Percentiles rank a stretch among this genome's conserved stretches.
These are phyloP conservation scores for Iberis amara DNA, from an alignment of 441 rosid species.

Conservation along the genomic window DNA sequence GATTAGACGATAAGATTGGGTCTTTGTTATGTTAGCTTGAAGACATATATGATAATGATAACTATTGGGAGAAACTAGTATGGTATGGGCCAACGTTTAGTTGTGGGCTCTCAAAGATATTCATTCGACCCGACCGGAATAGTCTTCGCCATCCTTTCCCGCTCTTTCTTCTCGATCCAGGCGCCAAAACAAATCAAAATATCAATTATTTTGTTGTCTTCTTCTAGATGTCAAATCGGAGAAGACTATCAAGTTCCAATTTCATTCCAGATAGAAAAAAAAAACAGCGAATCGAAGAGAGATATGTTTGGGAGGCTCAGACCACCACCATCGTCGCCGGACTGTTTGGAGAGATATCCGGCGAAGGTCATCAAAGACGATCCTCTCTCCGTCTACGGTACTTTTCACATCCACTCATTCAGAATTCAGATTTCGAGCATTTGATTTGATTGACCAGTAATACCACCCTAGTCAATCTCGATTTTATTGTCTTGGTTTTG, in stretches of 20 bases:
- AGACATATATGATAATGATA: no score
- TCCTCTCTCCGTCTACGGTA: conserved; percentile 80
- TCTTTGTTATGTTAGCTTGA: no score
- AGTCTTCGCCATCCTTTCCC: conserved; percentile 1
- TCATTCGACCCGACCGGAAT: background rate
- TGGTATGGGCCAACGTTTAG: no score
- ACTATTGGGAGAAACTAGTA: no score
- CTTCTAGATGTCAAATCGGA: background rate
- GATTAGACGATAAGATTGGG: no score
- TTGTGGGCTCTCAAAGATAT: background rate
- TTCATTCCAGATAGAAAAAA: background rate
- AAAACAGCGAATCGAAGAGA: conserved; percentile 1
- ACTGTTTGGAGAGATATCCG: conserved; percentile 47
- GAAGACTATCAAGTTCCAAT: background rate
- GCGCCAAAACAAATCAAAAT: conserved; percentile 20
- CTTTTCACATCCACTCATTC: background rate
- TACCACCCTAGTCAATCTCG: background rate
- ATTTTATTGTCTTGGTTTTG: background rate
- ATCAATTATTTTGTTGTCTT: background rate
- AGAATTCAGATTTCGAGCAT: background rate
- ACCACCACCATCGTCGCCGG: conserved; percentile 54
- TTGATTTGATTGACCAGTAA: background rate
- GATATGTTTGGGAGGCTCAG: conserved; percentile 70
- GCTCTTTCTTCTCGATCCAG: conserved; percentile 10
- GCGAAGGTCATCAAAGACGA: conserved; percentile 75